These are phyloP conservation scores for Phytophthora lateralis DNA, from an alignment of 352 stramenopile genomes.

Conservation along the genomic window DNA sequence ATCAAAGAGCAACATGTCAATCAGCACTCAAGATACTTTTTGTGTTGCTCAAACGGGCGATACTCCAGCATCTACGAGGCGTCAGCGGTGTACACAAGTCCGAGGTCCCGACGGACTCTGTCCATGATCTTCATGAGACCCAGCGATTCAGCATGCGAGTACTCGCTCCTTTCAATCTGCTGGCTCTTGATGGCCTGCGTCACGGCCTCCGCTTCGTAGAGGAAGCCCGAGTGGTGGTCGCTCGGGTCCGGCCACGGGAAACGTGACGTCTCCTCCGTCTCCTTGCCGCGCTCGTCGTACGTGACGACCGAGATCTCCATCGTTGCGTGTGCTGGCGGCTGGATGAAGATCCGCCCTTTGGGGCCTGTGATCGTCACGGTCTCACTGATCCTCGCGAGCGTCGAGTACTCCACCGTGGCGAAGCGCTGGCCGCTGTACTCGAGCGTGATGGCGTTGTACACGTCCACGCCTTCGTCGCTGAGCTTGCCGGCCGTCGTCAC, in stretches of 20 bases:
- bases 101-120: conserved; percentile 51
- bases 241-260: conserved; percentile 29
- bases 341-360: conserved; percentile 71
- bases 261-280: conserved; percentile 19
- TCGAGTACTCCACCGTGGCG: conserved; percentile 65
- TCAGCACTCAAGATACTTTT: background rate
- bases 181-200: conserved; percentile 40
- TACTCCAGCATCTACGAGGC: background rate
- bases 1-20: background rate
- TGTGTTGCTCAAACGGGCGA: background rate
- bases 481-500: conserved; percentile 55
- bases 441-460: conserved; percentile 63
- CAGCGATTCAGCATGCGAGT: conserved; percentile 55
- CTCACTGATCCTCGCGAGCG: conserved; percentile 63
- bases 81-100: conserved; percentile 41
- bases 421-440: conserved; percentile 58
- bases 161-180: conserved; percentile 43
- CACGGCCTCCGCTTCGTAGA: conserved; percentile 72
- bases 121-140: conserved; percentile 64
- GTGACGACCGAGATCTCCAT: conserved; percentile 26
- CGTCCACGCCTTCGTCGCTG: conserved; percentile 52
- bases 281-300: conserved; percentile 7
- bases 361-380: conserved; percentile 71
- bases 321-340: conserved; percentile 38
- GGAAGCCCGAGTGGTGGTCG: conserved; percentile 46